phyloP scores from a whole-genome alignment of 495 filamentous ascomycete genomes.

The Chaetomidium leptoderma region DNA sequence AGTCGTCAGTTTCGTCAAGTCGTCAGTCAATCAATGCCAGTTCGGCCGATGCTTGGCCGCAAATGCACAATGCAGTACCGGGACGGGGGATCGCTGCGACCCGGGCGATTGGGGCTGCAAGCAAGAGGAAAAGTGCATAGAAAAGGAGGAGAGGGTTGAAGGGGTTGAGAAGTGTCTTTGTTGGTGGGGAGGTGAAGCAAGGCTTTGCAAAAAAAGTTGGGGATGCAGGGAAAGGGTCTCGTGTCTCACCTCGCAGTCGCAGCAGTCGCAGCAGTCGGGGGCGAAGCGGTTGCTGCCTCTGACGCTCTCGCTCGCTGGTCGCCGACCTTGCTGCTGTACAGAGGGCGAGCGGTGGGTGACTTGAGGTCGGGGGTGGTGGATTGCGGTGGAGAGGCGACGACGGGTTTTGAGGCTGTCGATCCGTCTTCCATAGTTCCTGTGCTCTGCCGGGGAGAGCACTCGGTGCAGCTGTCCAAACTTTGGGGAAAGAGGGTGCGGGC shows the following conservation, averaged over 20 bases:
- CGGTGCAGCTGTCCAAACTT: slow-evolving; percentile 33
- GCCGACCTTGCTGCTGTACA: slow-evolving; percentile 38
- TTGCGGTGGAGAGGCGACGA: slow-evolving; percentile 22
- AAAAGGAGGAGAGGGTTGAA: not conserved
- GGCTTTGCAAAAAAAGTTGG: slow-evolving; percentile 20
- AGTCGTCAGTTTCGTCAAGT: no score
- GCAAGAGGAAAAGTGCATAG: slow-evolving; percentile 5
- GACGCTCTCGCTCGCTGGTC: slow-evolving; percentile 27
- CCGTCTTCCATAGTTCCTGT: slow-evolving; percentile 37
- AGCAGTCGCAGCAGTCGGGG: no score
- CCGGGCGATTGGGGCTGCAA: not conserved
- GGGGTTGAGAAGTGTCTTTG: slow-evolving; percentile 17
- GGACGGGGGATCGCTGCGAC: not conserved
- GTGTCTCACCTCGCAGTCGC: slow-evolving; percentile 38
- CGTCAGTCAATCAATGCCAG: slow-evolving; percentile 17
- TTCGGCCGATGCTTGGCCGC: not conserved
- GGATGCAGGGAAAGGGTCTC: slow-evolving; percentile 24
- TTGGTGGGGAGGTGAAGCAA: slow-evolving; percentile 20
- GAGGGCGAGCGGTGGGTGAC: slow-evolving; percentile 27
- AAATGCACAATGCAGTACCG: slow-evolving; percentile 7
- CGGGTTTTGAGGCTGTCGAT: slow-evolving; percentile 29
- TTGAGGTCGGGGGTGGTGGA: slow-evolving; percentile 28
- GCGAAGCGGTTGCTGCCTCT: slow-evolving; percentile 23
- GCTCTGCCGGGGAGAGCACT: slow-evolving; percentile 24
- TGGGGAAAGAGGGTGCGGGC: slow-evolving; percentile 31